A percentile compares a stretch with the other conserved stretches of the same genome.
Evolutionary conservation across 495 filamentous ascomycete species (phyloP).

Genomic region (Hypoxylon lienhwacheense): DNA sequence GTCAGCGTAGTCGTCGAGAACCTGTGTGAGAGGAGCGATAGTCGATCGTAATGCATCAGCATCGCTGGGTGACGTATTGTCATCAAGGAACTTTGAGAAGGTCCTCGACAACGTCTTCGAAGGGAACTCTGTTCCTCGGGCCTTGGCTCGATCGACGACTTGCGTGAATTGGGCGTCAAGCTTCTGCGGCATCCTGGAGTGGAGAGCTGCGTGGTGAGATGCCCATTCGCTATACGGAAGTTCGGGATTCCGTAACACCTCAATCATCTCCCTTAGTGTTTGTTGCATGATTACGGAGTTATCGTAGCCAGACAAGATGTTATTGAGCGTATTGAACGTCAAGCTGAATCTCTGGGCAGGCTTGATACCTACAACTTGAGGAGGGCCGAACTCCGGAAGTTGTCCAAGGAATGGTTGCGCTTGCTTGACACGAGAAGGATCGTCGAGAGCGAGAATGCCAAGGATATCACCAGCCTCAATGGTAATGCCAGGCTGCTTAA

Average conservation of each 20-base stretch:
- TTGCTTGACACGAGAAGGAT: conserved; percentile 94
- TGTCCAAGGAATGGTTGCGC: conserved; percentile 94
- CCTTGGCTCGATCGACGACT: conserved; percentile 78
- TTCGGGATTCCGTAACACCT: conserved; percentile 85
- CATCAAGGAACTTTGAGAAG: conserved; percentile 83
- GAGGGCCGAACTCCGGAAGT: conserved; percentile 83
- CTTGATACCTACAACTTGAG: conserved; percentile 86
- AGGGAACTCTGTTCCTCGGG: conserved; percentile 84
- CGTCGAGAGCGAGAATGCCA: conserved; percentile 94
- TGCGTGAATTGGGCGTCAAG: conserved; percentile 78
- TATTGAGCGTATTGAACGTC: conserved; percentile 74
- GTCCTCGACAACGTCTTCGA: conserved; percentile 84
- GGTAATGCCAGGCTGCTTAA: conserved; percentile 98
- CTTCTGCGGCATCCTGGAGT: conserved; percentile 93
- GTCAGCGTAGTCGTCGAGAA: conserved; percentile 82
- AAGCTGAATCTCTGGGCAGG: conserved; percentile 84
- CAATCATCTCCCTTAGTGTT: conserved; percentile 85
- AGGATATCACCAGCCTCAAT: conserved; percentile 97
- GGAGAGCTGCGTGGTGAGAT: conserved; percentile 90
- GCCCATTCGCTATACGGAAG: conserved; percentile 97
- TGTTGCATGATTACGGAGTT: conserved; percentile 94
- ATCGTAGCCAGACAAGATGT: conserved; percentile 93
- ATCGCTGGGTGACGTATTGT: conserved; percentile 71
- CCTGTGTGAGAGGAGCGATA: conserved; percentile 74
- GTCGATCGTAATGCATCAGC: conserved; percentile 66